phyloP scores from a whole-genome alignment of 2,329 filamentous ascomycete species.

The Gnomoniopsis sp. region DNA sequence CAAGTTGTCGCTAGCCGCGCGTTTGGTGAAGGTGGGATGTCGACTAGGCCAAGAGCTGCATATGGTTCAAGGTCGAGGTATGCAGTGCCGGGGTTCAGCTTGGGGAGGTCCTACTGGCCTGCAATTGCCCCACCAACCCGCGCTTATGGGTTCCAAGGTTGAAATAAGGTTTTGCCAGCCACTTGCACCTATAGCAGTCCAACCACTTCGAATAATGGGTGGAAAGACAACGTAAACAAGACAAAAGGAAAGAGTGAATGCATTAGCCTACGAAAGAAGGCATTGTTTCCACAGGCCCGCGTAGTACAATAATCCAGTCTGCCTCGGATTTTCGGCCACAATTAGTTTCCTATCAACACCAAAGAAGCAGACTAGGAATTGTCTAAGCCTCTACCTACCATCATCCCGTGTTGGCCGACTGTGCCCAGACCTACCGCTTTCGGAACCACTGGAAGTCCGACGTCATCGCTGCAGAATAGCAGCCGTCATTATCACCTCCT shows the following conservation, averaged over 20 bases:
- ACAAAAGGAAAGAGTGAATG: background rate
- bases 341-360: background rate
- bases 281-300: background rate
- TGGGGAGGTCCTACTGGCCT: conserved; percentile 4
- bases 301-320: background rate
- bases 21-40: too few species aligned
- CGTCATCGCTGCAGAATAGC: conserved; percentile 2
- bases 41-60: too few species aligned
- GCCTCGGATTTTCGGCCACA: background rate
- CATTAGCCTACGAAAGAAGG: conserved; percentile 4
- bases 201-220: too few species aligned
- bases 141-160: background rate
- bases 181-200: background rate
- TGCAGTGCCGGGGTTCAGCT: background rate
- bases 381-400: background rate
- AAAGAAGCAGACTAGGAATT: background rate
- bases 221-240: background rate
- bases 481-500: background rate
- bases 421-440: too few species aligned
- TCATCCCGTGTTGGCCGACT: background rate
- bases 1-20: too few species aligned
- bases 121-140: conserved; percentile 8
- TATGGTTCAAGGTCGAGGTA: background rate
- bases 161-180: background rate
- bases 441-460: background rate